Base-by-base conservation (phyloP, 306 rosid genomes). In the Abrus pulchellus region DNA sequence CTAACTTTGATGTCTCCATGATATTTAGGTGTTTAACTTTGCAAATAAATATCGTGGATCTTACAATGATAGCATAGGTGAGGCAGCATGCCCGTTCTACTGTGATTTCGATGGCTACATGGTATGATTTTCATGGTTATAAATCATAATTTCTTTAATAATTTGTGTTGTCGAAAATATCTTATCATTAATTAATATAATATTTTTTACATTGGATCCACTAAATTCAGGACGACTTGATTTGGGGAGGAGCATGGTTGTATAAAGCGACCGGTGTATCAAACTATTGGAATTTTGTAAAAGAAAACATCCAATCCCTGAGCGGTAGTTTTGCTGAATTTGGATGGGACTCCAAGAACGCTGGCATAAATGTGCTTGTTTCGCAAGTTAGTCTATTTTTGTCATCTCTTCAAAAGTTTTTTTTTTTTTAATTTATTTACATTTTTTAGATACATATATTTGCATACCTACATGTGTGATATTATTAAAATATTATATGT, bases 171-270 rank as follows among this genome's bases (percentile, higher is more conserved):
- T 20, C 20, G 20, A 20, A 20, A 20, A 20, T 20, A 20, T 20
- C 20, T 20, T 20, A 20, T 20, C 20, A 20, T 20, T 20, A 20
- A 20, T 20, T 20, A 20, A 20, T 20, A 20, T 20, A 20, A 20
- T 20, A 20, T 20, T 20, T 20, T 20, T 20, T 20, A 20, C 20
- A 20, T 20, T 20, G 20, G 20, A 20, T 54, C 0, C 9, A 36
- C 0, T 1, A 13, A 48, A 82, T 54, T 8, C 40, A 87, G 90
- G 93, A 90, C 33, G 93, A 90, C 52, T 84, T 90, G 75, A 0
- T 84, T 1, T 90, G 93, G 91, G 93, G 83, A 52, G 90, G 91
- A 30, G 38, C 91, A 50, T 90, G 93, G 91, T 54, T 86, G 52
- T 74, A 79, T 55, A 86, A 82, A 67, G 93, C 93, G 3, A 72